phyloP scores from a whole-genome alignment of 2,329 filamentous ascomycete genomes.

The Tolypocladium cylindrosporum region DNA sequence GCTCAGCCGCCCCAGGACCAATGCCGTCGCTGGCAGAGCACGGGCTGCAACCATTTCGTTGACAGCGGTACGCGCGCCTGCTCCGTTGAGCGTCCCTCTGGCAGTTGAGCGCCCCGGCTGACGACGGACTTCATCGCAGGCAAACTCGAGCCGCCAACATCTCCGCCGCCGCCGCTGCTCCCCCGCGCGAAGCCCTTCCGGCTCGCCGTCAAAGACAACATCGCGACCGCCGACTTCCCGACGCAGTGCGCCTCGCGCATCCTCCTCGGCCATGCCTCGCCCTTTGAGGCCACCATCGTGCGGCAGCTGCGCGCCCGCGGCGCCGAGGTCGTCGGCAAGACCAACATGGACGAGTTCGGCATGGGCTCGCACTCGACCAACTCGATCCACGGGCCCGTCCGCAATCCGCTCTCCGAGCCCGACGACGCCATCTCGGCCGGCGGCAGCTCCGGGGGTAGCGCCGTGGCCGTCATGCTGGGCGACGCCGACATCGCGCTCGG shows the following conservation, averaged over 20 bases:
- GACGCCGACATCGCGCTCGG: conserved; percentile 59
- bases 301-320: conserved; percentile 53
- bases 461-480: conserved; percentile 64
- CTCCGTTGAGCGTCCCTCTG: background rate
- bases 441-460: conserved; percentile 89
- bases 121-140: background rate
- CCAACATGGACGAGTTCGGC: conserved; percentile 92
- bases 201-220: conserved; percentile 69
- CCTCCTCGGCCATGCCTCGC: conserved; percentile 59
- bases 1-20: conserved; percentile 3
- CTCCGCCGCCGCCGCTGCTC: conserved; percentile 7
- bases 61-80: conserved; percentile 13
- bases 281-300: conserved; percentile 77
- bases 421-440: conserved; percentile 56
- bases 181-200: conserved; percentile 22
- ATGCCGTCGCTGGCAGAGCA: conserved; percentile 18
- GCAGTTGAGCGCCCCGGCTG: background rate
- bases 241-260: conserved; percentile 80
- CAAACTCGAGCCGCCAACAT: conserved; percentile 1
- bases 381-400: conserved; percentile 58
- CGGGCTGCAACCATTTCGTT: conserved; percentile 26
- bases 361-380: conserved; percentile 81
- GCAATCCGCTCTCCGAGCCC: conserved; percentile 30
- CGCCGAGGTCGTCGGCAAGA: conserved; percentile 62
- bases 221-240: conserved; percentile 50